Percentiles rank a stretch among this genome's conserved stretches.
Evolutionary conservation across 441 rosid genomes (phyloP).

Genomic region (Adansonia grandidieri): DNA sequence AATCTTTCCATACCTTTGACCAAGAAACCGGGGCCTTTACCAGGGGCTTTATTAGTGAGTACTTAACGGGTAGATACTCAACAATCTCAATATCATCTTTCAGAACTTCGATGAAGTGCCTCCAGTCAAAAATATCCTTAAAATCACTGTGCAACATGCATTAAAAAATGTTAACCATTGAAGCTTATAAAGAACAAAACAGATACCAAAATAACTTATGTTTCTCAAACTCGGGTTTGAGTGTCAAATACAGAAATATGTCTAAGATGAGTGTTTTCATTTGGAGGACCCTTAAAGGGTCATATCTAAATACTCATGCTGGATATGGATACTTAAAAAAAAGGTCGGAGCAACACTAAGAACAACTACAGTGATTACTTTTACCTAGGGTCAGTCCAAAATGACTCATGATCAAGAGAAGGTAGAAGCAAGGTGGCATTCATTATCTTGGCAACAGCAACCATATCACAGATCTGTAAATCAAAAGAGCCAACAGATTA

Average conservation of each 20-base stretch:
- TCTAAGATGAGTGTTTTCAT: too few relatives aligned
- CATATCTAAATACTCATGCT: too few relatives aligned
- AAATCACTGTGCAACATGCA: conserved; percentile 60
- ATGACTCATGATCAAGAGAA: conserved; percentile 84
- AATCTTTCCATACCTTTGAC: conserved; percentile 72
- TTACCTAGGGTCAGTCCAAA: conserved; percentile 98
- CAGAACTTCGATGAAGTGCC: conserved; percentile 70
- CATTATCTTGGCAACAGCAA: conserved; percentile 92
- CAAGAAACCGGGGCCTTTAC: conserved; percentile 94
- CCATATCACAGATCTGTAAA: conserved; percentile 93
- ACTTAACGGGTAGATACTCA: conserved; percentile 70
- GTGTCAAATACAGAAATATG: too few relatives aligned
- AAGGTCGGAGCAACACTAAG: too few relatives aligned
- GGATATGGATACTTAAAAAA: too few relatives aligned
- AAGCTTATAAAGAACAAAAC: not conserved
- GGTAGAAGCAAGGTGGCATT: conserved; percentile 97
- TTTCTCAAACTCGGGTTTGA: too few relatives aligned
- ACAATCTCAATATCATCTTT: conserved; percentile 76
- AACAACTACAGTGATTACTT: not conserved
- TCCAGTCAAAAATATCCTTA: conserved; percentile 96
- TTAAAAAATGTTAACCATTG: not conserved
- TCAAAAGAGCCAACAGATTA: conserved; percentile 20
- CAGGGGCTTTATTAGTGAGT: conserved; percentile 59
- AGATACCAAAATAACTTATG: not conserved
- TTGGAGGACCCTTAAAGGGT: too few relatives aligned